Base-by-base conservation (phyloP, 2,329 filamentous ascomycete genomes). In the Stromatinia cepivora region DNA sequence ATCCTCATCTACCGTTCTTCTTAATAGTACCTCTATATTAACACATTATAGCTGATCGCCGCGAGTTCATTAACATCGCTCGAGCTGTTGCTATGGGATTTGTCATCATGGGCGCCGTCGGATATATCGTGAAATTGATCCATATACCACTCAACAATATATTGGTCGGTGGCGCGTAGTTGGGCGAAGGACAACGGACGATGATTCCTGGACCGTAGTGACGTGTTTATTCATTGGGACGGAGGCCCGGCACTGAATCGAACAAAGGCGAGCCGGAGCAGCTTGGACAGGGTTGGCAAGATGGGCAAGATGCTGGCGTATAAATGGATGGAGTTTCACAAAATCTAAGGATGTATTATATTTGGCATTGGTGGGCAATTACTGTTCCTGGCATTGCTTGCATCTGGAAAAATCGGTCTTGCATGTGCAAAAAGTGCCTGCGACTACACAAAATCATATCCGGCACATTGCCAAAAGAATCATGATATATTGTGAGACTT, bases 121-220 rank as follows among this genome's bases (percentile, higher is more conserved):
- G 83, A 73, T 84, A 84, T 76, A 75, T 84, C 58, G 82, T 84
- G 75, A 85, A 85, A 78, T 81, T 85, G 67, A 80, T 80, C 79
- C 83, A 85, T 76, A 85, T 85, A 70, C 83, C 83, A 58, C 81
- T 85, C 72, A 85, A 84, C 79, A 85, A 84, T 77, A 84, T 85
- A 72, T 79, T 85, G 70, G 83, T 85, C 39, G 78, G 78, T 58
- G 76, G 78, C 45, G 77, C 77, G 74, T 79, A 75, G 80, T 81
- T 48, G 42, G 28, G 22, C 10, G 28, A 36, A 22, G 25, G 63
- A n/a, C 25, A 48, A 62, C 39, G 46, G 46, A 52, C 8, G 48
- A 34, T 45, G 50, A 45, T 57, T 56, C 34, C 46, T 36, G 22
- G 25, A 25, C 34, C 17, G 13, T n/a, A 17, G 46, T 53, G 31